These are phyloP conservation scores for Kregervanrija fluxuum DNA, from an alignment of 805 yeast genomes.

Conservation along the genomic window DNA sequence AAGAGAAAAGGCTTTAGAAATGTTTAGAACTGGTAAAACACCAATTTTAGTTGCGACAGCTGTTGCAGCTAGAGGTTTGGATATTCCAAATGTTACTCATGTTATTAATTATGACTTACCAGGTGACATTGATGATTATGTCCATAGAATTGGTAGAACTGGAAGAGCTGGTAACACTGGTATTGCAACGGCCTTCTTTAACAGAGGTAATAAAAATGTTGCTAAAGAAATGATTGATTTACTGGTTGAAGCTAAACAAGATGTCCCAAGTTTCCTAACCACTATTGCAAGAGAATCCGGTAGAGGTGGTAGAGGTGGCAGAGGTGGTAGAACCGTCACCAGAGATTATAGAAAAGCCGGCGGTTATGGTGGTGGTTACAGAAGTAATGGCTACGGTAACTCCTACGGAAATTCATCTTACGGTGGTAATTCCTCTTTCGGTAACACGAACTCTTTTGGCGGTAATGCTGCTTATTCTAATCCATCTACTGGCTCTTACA, in stretches of 20 bases:
- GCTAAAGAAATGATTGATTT: slow-evolving; percentile 83
- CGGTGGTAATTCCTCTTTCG: slow-evolving; percentile 20
- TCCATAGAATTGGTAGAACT: slow-evolving; percentile 99
- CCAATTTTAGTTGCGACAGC: slow-evolving; percentile 98
- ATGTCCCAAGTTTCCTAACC: slow-evolving; percentile 83
- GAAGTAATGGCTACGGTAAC: slow-evolving; percentile 20
- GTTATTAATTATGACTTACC: slow-evolving; percentile 97
- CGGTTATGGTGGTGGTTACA: slow-evolving; percentile 15
- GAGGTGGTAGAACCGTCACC: slow-evolving; percentile 45
- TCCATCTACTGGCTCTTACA: slow-evolving; percentile 12
- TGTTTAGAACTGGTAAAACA: slow-evolving; percentile 86
- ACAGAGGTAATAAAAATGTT: slow-evolving; percentile 88
- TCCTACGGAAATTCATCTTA: slow-evolving; percentile 17
- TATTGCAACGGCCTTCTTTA: slow-evolving; percentile 96
- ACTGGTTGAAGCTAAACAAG: slow-evolving; percentile 94
- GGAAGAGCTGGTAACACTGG: slow-evolving; percentile 99
- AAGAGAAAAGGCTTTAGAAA: slow-evolving; percentile 94
- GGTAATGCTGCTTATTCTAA: slow-evolving; percentile 31
- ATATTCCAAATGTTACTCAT: slow-evolving; percentile 97
- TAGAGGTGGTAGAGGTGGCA: slow-evolving; percentile 37
- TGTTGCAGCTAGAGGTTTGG: slow-evolving; percentile 99
- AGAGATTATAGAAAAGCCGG: slow-evolving; percentile 33
- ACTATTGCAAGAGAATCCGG: slow-evolving; percentile 72
- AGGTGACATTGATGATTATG: slow-evolving; percentile 95
- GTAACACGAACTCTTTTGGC: slow-evolving; percentile 20